Evolutionary conservation across 805 yeast genomes (phyloP).

Genomic region (Torulaspora quercuum): DNA sequence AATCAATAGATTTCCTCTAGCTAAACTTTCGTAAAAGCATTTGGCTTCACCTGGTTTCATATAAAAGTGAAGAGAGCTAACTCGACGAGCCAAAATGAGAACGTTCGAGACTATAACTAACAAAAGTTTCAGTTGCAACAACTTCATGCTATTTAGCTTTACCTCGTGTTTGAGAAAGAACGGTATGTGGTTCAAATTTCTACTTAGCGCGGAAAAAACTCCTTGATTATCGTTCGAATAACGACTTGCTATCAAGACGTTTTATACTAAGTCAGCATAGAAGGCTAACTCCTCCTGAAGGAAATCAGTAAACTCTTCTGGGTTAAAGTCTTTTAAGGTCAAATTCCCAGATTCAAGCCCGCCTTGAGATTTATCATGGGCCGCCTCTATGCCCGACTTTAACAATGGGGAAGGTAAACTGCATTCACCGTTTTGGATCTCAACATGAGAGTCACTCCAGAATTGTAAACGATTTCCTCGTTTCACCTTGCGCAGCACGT

Average conservation of each 20-base stretch:
- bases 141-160: too few species aligned
- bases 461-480: conserved; percentile 2
- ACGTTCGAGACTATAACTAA: background rate
- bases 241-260: too few species aligned
- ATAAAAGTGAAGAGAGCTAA: conserved; percentile 60
- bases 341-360: conserved; percentile 1
- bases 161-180: too few species aligned
- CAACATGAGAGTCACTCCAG: conserved; percentile 13
- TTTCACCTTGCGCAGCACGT: conserved; percentile 1
- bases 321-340: conserved; percentile 3
- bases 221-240: too few species aligned
- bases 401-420: conserved; percentile 3
- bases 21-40: conserved; percentile 82
- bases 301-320: conserved; percentile 12
- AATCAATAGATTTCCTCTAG: conserved; percentile 72
- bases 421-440: background rate
- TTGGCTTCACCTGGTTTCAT: conserved; percentile 68
- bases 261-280: conserved; percentile 7
- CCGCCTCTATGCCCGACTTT: conserved; percentile 1
- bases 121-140: background rate
- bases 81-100: background rate
- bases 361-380: background rate
- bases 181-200: too few species aligned
- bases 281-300: conserved; percentile 12
- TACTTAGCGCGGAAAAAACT: too few species aligned